Percentiles rank a stretch among this genome's conserved stretches.
These are phyloP conservation scores for Asterionellopsis glacialis DNA, from an alignment of 108 stramenopile species.

Conservation along the genomic window DNA sequence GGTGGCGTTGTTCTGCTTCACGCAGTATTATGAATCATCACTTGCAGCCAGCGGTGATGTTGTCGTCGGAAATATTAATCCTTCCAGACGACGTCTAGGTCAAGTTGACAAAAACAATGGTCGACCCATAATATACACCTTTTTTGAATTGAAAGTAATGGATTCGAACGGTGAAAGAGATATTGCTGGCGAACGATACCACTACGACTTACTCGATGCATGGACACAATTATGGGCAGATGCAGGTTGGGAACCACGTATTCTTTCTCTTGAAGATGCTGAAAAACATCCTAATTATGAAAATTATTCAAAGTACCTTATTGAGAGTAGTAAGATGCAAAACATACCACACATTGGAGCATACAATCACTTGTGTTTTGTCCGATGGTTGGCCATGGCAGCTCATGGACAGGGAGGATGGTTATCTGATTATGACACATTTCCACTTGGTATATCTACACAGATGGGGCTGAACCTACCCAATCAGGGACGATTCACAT, in stretches of 20 bases:
- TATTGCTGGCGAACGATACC: no score
- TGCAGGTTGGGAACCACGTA: constrained; percentile 15
- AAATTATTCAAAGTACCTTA: background rate
- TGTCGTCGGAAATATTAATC: no score
- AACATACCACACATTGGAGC: background rate
- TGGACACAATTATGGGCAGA: constrained; percentile 18
- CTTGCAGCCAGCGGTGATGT: no score
- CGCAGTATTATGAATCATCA: no score
- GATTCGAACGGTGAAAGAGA: no score
- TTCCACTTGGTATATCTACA: constrained; percentile 1
- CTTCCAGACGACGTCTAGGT: no score
- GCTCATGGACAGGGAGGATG: constrained; percentile 6
- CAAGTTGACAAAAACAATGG: no score
- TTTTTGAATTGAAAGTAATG: constrained; percentile 4
- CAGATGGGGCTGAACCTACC: constrained; percentile 1
- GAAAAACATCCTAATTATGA: constrained; percentile 6
- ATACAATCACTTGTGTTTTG: constrained; percentile 9
- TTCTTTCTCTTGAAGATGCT: constrained; percentile 9
- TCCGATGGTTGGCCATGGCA: constrained; percentile 19
- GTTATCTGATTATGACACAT: constrained; percentile 9
- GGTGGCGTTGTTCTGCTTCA: no score
- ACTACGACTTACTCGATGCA: constrained; percentile 7
- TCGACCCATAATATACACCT: constrained; percentile 16
- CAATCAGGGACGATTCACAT: constrained; percentile 2
- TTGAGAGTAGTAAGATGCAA: background rate